Conservation (phyloP, 1,284 basidiomycete species). For the Athelia sp. region DNA sequence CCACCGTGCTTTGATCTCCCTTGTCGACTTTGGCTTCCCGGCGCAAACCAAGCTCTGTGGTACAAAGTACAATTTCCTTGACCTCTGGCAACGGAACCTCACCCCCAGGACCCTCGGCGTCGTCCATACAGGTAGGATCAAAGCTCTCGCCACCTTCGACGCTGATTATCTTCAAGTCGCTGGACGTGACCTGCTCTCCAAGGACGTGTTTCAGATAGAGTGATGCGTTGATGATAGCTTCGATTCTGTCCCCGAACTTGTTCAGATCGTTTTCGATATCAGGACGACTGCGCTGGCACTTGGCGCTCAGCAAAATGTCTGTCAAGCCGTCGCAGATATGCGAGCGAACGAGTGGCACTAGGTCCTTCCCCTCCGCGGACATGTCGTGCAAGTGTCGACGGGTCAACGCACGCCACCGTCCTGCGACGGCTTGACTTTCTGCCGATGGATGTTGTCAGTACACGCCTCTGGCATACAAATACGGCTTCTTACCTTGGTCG, state of each 20-base stretch:
- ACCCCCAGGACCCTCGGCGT: conserved; percentile 29
- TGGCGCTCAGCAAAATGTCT: conserved; percentile 39
- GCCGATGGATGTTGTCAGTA: conserved; percentile 6
- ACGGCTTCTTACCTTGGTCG: conserved; percentile 31
- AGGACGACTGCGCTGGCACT: conserved; percentile 22
- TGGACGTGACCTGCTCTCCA: conserved; percentile 47
- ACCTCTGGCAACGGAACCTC: conserved; percentile 6
- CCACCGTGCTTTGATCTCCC: conserved; percentile 19
- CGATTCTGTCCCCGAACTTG: conserved; percentile 35
- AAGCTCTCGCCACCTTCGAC: conserved; percentile 33
- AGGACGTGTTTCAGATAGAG: conserved; percentile 42
- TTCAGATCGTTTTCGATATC: conserved; percentile 20
- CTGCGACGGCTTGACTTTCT: conserved; percentile 48
- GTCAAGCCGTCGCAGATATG: conserved; percentile 35
- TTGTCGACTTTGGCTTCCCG: conserved; percentile 19
- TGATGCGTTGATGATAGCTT: conserved; percentile 34
- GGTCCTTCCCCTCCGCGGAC: conserved; percentile 16
- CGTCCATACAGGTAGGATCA: conserved; percentile 36
- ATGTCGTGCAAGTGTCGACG: conserved; percentile 37
- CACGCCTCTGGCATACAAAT: not conserved
- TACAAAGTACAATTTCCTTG: conserved; percentile 24
- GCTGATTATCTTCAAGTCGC: conserved; percentile 40
- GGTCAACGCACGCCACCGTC: conserved; percentile 49
- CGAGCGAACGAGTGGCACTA: conserved; percentile 29
- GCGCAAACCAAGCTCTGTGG: conserved; percentile 30